Conservation (phyloP, 179 eudicot genomes). For the Camellia oleifera region DNA sequence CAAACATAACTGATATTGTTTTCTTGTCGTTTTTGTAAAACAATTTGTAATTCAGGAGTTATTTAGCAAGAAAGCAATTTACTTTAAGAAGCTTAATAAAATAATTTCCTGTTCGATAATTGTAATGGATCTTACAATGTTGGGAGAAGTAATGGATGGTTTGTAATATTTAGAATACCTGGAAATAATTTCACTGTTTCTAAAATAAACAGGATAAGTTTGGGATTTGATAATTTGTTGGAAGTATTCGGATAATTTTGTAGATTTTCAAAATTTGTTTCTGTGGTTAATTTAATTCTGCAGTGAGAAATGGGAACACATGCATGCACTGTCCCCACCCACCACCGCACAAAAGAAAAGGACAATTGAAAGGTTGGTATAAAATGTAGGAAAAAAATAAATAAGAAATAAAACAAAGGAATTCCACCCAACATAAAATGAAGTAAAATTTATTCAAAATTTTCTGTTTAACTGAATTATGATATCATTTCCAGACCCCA, state of each 20-base stretch:
- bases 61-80: not conserved
- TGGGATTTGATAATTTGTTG: not conserved
- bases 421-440: not conserved
- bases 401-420: not conserved
- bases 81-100: not conserved
- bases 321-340: not conserved
- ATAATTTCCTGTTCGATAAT: not conserved
- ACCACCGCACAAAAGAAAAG: not conserved
- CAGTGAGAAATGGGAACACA: not conserved
- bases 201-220: not conserved
- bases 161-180: not conserved
- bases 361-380: not conserved
- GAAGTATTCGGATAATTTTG: not conserved
- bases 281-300: slow-evolving; percentile 6
- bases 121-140: no score
- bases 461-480: not conserved
- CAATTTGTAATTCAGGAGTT: not conserved
- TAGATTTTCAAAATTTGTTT: not conserved
- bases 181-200: no score
- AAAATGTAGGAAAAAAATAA: not conserved
- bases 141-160: no score
- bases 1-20: not conserved
- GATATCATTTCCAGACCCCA: no score
- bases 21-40: not conserved
- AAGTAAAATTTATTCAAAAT: not conserved